phyloP scores from a whole-genome alignment of 306 rosid species.

The Arachis stenosperma region DNA sequence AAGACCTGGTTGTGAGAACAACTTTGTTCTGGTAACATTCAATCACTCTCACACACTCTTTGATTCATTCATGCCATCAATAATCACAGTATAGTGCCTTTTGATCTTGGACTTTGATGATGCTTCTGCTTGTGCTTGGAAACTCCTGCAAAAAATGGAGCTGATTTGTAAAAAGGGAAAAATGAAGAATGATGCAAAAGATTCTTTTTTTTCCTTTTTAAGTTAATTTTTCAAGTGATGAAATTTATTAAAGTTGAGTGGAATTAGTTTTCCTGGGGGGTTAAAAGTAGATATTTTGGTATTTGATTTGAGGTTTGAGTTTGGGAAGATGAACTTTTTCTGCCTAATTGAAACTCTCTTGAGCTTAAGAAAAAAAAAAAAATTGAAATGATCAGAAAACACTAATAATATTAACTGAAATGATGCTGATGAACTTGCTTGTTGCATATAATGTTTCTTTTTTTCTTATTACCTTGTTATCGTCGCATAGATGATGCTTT shows the following conservation, averaged over 20 bases:
- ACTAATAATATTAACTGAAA: background rate
- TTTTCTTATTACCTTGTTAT: conserved; percentile 12
- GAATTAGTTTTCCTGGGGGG: background rate
- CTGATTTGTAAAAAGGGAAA: conserved; percentile 13
- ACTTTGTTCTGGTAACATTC: conserved; percentile 80
- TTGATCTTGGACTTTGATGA: conserved; percentile 31
- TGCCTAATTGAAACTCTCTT: conserved; percentile 13
- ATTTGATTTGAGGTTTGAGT: conserved; percentile 35
- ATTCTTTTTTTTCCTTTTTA: background rate
- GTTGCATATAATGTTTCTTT: conserved; percentile 8
- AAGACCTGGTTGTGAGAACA: conserved; percentile 88
- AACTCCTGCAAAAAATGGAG: conserved; percentile 26
- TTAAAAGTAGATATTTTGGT: background rate
- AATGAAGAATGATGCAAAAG: background rate
- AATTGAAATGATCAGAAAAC: conserved; percentile 11
- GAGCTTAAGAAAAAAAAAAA: conserved; percentile 18
- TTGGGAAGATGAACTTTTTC: conserved; percentile 17
- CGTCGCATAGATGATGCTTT: background rate
- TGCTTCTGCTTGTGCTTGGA: conserved; percentile 36
- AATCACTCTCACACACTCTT: background rate
- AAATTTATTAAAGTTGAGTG: conserved; percentile 2
- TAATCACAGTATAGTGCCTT: background rate
- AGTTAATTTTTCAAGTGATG: background rate
- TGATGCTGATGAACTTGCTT: background rate
- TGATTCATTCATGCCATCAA: conserved; percentile 23